phyloP scores from a whole-genome alignment of 495 filamentous ascomycete species.

The Penicillium ochrochloron region DNA sequence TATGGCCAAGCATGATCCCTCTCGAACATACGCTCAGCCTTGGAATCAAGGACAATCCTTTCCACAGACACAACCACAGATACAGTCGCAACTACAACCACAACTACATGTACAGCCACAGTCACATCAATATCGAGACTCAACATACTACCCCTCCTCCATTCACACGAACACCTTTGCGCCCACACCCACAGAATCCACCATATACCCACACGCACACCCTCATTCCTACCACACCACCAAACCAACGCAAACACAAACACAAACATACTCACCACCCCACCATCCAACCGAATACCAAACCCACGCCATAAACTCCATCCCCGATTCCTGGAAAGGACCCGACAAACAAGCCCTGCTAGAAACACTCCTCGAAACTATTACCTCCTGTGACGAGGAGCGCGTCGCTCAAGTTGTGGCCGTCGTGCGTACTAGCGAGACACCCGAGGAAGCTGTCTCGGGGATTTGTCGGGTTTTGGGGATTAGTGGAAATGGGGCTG shows the following conservation, averaged over 20 bases:
- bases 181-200: background rate
- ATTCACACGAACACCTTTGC: constrained; percentile 9
- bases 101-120: background rate
- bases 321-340: constrained; percentile 30
- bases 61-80: background rate
- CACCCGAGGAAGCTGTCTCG: constrained; percentile 42
- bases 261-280: background rate
- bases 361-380: constrained; percentile 37
- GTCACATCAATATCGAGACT: constrained; percentile 3
- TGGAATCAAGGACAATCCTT: constrained; percentile 18
- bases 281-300: constrained; percentile 1
- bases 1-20: constrained; percentile 5
- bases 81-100: background rate
- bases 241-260: background rate
- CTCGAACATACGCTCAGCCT: constrained; percentile 14
- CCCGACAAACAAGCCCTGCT: constrained; percentile 35
- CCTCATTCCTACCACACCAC: background rate
- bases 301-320: constrained; percentile 9
- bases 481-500: constrained; percentile 14
- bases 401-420: constrained; percentile 35
- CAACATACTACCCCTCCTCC: constrained; percentile 19
- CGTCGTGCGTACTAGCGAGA: constrained; percentile 36
- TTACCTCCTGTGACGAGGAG: constrained; percentile 38
- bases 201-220: background rate
- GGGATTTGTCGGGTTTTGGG: constrained; percentile 38